Conservation (phyloP, 2,329 filamentous ascomycete species). For the Penicillium occitanis region DNA sequence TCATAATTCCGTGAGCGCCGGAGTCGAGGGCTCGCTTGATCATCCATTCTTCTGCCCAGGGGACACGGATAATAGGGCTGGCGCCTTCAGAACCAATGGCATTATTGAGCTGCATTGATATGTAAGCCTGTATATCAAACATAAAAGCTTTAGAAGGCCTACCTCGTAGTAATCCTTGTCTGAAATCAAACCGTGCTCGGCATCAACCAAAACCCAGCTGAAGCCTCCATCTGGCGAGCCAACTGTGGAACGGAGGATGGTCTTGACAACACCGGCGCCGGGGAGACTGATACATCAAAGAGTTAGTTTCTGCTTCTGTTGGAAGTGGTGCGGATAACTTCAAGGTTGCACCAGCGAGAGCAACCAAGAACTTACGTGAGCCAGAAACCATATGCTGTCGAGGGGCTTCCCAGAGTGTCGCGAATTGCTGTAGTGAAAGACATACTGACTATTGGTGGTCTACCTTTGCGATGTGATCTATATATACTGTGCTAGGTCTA, state of each 20-base stretch:
- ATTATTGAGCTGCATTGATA: constrained; percentile 42
- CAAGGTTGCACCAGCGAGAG: background rate
- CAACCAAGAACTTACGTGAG: constrained; percentile 17
- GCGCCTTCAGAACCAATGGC: constrained; percentile 45
- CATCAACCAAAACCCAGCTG: constrained; percentile 20
- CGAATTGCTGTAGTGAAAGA: constrained; percentile 19
- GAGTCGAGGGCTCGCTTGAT: constrained; percentile 55
- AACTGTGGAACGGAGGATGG: constrained; percentile 17
- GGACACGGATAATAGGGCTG: constrained; percentile 50
- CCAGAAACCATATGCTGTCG: constrained; percentile 21
- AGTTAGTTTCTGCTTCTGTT: background rate
- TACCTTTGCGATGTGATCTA: background rate
- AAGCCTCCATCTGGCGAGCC: constrained; percentile 16
- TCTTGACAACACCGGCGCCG: constrained; percentile 18
- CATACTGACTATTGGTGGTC: constrained; percentile 6
- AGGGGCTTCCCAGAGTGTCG: constrained; percentile 10
- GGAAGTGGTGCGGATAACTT: background rate
- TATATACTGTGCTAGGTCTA: background rate
- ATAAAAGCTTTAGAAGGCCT: background rate
- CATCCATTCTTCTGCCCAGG: constrained; percentile 38
- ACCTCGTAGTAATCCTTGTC: constrained; percentile 21
- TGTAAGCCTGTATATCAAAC: no score
- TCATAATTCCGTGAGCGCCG: constrained; percentile 59
- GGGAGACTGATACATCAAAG: constrained; percentile 8
- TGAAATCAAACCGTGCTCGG: constrained; percentile 21